These are phyloP conservation scores for Teunomyces funiuensis DNA, from an alignment of 805 yeast species.

Conservation along the genomic window DNA sequence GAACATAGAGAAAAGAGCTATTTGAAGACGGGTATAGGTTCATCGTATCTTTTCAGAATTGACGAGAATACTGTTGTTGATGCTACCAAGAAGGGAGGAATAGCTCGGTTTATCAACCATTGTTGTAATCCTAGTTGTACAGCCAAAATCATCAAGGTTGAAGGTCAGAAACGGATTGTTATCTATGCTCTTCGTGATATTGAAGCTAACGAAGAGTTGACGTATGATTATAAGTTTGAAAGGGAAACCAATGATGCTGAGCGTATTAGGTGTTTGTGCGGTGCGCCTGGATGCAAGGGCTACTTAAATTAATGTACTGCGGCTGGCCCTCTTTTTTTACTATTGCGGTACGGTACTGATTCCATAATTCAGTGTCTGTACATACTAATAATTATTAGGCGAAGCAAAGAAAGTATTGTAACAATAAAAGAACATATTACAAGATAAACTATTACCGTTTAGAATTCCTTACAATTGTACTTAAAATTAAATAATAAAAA, in stretches of 20 bases:
- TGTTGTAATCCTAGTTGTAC: constrained; percentile 98
- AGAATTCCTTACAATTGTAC: no score
- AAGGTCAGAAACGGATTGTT: constrained; percentile 90
- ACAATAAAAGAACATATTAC: background rate
- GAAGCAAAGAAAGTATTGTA: background rate
- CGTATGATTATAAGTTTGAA: constrained; percentile 95
- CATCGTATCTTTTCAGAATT: constrained; percentile 86
- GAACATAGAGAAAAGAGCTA: constrained; percentile 88
- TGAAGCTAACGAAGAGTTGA: constrained; percentile 84
- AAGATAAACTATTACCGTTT: background rate
- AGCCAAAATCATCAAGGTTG: constrained; percentile 93
- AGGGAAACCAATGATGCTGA: constrained; percentile 86
- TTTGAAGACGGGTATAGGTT: constrained; percentile 88
- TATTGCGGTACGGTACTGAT: background rate
- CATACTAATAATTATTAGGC: background rate
- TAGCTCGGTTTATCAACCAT: constrained; percentile 94
- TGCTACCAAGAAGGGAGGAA: constrained; percentile 96
- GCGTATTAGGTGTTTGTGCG: constrained; percentile 89
- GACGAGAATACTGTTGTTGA: constrained; percentile 95
- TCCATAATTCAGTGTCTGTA: no score
- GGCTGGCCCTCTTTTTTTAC: background rate
- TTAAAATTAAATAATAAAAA: no score
- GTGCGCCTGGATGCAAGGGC: constrained; percentile 93
- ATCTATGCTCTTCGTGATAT: constrained; percentile 90
- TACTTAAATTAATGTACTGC: constrained; percentile 58